These are phyloP conservation scores for Eutrema heterophyllum DNA, from an alignment of 345 rosid species.

Conservation along the genomic window DNA sequence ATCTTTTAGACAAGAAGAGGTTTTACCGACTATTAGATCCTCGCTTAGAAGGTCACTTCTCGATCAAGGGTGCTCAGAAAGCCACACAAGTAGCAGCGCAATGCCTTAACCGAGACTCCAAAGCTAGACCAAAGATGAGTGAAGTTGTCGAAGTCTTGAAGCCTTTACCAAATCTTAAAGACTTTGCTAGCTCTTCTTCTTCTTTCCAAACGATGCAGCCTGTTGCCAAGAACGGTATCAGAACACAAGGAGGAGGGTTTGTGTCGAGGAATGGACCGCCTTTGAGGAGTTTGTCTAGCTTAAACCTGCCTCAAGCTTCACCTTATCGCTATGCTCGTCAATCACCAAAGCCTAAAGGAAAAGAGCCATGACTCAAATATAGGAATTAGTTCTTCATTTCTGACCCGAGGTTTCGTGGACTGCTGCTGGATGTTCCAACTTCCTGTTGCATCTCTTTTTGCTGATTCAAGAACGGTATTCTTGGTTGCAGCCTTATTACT, in stretches of 20 bases:
- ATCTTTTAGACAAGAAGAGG: constrained; percentile 74
- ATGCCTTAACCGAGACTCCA: constrained; percentile 91
- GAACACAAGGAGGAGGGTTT: constrained; percentile 59
- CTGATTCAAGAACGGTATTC: background rate
- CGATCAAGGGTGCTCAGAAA: constrained; percentile 83
- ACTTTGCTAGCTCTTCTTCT: constrained; percentile 84
- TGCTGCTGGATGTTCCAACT: constrained; percentile 2
- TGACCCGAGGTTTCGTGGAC: background rate
- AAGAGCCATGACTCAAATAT: constrained; percentile 28
- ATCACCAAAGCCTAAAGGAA: constrained; percentile 70
- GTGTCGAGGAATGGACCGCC: constrained; percentile 70
- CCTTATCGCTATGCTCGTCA: constrained; percentile 50
- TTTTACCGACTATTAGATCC: constrained; percentile 75
- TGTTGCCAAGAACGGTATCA: constrained; percentile 46
- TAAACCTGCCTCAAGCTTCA: constrained; percentile 49
- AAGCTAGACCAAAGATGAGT: constrained; percentile 86
- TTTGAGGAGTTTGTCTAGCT: constrained; percentile 57
- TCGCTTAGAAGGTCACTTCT: constrained; percentile 91
- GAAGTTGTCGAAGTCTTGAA: constrained; percentile 73
- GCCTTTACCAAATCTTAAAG: constrained; percentile 77
- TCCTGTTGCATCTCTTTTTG: constrained; percentile 13
- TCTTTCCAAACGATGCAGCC: constrained; percentile 58
- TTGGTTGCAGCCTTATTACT: background rate
- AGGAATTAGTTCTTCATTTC: constrained; percentile 9
- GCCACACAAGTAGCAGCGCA: constrained; percentile 76